These are phyloP conservation scores for Punctularia strigosozonata DNA, from an alignment of 768 basidiomycete species.

Conservation along the genomic window DNA sequence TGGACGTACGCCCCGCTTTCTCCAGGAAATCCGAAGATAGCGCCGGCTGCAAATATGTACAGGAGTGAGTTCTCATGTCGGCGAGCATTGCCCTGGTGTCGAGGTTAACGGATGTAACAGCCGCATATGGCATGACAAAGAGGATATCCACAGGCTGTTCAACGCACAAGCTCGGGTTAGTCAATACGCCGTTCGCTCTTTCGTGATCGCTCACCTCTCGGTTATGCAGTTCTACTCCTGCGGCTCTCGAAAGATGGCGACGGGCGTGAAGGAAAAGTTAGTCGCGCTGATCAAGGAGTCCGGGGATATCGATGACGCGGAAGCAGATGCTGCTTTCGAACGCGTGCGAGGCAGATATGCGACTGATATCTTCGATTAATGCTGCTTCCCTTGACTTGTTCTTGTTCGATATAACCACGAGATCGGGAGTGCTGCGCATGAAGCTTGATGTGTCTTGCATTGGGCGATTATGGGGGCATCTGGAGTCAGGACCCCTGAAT, in stretches of 20 bases:
- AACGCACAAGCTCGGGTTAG: neutral
- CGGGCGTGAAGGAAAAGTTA: constrained; percentile 13
- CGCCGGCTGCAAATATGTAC: constrained; percentile 25
- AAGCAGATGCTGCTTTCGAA: no score
- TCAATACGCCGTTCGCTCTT: neutral
- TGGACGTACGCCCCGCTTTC: constrained; percentile 35
- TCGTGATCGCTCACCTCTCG: neutral
- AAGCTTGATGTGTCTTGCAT: no score
- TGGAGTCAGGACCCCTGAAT: no score
- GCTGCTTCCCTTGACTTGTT: no score
- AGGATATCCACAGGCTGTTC: neutral
- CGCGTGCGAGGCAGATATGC: no score
- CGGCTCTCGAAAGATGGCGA: constrained; percentile 11
- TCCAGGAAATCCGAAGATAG: constrained; percentile 18
- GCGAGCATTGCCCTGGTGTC: neutral
- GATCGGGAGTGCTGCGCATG: no score
- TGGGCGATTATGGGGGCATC: no score
- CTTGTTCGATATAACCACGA: no score
- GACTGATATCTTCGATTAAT: no score
- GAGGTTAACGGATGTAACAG: neutral
- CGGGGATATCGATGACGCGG: no score
- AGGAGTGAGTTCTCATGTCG: constrained; percentile 18
- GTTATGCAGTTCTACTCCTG: constrained; percentile 13
- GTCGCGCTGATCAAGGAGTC: no score
- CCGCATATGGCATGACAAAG: neutral